phyloP scores from a whole-genome alignment of 2,329 filamentous ascomycete species.

The Diaporthe aspalathi region DNA sequence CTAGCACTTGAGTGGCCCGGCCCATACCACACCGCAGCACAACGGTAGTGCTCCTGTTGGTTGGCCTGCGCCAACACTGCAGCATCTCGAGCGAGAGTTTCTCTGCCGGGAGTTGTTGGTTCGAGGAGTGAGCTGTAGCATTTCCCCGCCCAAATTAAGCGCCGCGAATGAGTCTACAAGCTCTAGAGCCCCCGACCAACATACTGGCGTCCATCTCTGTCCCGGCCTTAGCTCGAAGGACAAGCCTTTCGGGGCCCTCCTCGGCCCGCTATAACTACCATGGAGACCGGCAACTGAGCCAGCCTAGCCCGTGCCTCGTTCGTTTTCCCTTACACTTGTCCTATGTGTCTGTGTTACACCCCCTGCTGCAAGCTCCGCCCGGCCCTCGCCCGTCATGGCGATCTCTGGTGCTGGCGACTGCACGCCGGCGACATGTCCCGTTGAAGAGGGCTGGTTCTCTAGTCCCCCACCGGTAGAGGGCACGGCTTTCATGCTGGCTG shows the following conservation, averaged over 20 bases:
- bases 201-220: background rate
- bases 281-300: background rate
- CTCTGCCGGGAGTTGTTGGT: too few relatives aligned
- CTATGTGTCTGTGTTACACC: background rate
- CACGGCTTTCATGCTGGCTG: slow-evolving; percentile 44
- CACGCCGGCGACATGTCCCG: slow-evolving; percentile 40
- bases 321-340: background rate
- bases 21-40: background rate
- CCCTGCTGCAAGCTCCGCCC: background rate
- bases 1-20: too few relatives aligned
- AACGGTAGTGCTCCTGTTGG: background rate
- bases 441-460: slow-evolving; percentile 40
- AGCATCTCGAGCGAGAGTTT: background rate
- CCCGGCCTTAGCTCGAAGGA: background rate
- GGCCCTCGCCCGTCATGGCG: slow-evolving; percentile 38
- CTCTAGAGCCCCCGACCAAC: slow-evolving; percentile 19
- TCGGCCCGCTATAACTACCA: slow-evolving; percentile 32
- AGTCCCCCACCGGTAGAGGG: slow-evolving; percentile 41
- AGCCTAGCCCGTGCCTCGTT: slow-evolving; percentile 1
- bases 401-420: slow-evolving; percentile 40
- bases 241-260: slow-evolving; percentile 9
- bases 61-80: background rate
- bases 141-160: slow-evolving; percentile 6
- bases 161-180: background rate
- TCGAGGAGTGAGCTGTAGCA: background rate